Base-by-base conservation (phyloP, 2,329 filamentous ascomycete species). In the Fusarium xylarioides region DNA sequence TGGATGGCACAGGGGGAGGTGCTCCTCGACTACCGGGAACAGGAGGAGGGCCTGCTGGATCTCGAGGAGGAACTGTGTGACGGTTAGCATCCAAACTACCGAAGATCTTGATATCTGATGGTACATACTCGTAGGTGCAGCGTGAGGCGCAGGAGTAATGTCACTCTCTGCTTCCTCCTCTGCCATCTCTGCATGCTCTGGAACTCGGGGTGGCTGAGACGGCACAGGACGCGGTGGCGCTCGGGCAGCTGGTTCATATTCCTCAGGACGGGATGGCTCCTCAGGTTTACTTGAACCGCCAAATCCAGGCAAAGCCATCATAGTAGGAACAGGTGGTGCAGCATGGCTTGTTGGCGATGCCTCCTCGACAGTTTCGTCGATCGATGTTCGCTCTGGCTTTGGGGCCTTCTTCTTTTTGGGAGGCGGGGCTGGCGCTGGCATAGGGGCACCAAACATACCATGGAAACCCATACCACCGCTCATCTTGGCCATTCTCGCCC, bases 401-500 rank as follows among this genome's bases (percentile, higher is more conserved):
- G 80, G 75, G 15, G 82, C 76, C 52, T 90, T 91, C 82, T 91
- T 91, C 79, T 86, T 90, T 44, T 85, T 83, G 15, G 84, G 81
- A 14, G 84, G 76, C 35, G 84, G 79, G n/a, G 83, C 80, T 83
- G 92, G 88, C 21, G 91, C 88, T 80, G 94, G 89, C 67, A 90
- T 90, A 40, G 91, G 90, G 26, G 89, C 88, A 23, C 93, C 94
- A 81, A 97, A 97, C 91, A 98, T 96, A 77, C 94, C 94, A 80
- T 94, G 91, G 92, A 98, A 97, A 52, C 94, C 94, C 94, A 97
- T 97, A 28, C 95, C 95, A 62, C 95, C 95, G 75, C 95, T 97
- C 92, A 99, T 96, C 84, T 97, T 98, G 50, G 96, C 96, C 94
- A 99, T 99, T 76, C 96, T 91, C 70, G 96, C 95, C 68, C 96